Percentiles rank a stretch among this genome's conserved stretches.
phyloP scores from a whole-genome alignment of 768 basidiomycete species.

The Strobilomyces dryophilus region DNA sequence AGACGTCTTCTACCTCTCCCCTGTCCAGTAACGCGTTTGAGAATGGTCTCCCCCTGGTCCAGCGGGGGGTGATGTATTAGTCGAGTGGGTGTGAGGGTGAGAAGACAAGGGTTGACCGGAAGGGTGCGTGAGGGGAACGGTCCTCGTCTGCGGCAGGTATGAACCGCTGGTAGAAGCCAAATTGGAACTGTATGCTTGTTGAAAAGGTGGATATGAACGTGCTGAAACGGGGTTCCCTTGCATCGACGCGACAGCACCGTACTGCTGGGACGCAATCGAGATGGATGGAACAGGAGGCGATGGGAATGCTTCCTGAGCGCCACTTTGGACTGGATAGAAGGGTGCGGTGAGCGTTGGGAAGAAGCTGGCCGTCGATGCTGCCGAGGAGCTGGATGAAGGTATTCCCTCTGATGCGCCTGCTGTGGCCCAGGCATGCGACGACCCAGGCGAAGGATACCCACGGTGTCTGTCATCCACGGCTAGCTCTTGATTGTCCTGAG shows the following conservation, averaged over 20 bases:
- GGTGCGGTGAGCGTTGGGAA: conserved; percentile 57
- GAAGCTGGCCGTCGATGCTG: conserved; percentile 23
- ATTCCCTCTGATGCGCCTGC: conserved; percentile 22
- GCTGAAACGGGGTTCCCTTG: conserved; percentile 21
- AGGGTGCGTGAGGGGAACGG: conserved; percentile 11
- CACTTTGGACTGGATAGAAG: conserved; percentile 45
- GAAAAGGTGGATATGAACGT: conserved; percentile 26
- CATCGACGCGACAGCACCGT: conserved; percentile 19
- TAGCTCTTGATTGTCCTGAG: conserved; percentile 23
- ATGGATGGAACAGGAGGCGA: conserved; percentile 32
- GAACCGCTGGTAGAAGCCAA: conserved; percentile 13
- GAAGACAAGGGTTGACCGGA: conserved; percentile 22
- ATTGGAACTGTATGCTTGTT: conserved; percentile 22
- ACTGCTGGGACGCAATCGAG: conserved; percentile 28
- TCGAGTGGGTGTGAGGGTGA: conserved; percentile 25
- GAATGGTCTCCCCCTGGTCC: conserved; percentile 23
- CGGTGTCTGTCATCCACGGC: conserved; percentile 25
- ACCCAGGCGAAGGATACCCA: conserved; percentile 24
- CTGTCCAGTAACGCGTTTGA: conserved; percentile 27
- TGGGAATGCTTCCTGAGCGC: conserved; percentile 31
- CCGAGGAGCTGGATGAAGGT: conserved; percentile 20
- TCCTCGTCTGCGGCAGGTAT: conserved; percentile 28
- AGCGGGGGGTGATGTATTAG: conserved; percentile 25
- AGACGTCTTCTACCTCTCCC: conserved; percentile 17
- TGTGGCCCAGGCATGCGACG: conserved; percentile 26